Base-by-base conservation (phyloP, 768 basidiomycete genomes). In the Termitomyces sp. region DNA sequence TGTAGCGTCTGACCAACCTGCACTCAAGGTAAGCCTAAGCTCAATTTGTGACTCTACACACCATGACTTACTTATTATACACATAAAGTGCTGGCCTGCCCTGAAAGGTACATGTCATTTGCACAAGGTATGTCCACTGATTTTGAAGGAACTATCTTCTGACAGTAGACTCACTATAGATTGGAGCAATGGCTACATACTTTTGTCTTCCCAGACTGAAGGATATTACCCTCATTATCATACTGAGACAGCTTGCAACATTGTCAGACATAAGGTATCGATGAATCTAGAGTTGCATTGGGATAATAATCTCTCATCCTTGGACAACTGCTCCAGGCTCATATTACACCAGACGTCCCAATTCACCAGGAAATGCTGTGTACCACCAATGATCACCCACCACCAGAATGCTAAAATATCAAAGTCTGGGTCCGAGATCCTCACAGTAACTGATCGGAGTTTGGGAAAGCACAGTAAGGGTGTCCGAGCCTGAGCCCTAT, bases 1-100 rank as follows among this genome's bases (percentile, higher is more conserved):
- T 10, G 62, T 85, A 20, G 85, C 83, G 7, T 84, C 84, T 32
- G 85, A 87, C 67, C 81, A 84, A 56, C 85, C 85, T 16, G 69
- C 82, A 3, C 64, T 88, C 36, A 85, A 87, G 79, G 83, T 83
- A 40, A 29, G 35, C 58, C 18, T 53, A n/a, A n/a, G n/a, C n/a
- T n/a, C 38, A 32, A 32, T 10, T 9, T 46, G 29, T 6, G 20
- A 10, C 10, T 16, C 6, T 20, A 2, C 2, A 47, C 23, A 39
- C 47, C n/a, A n/a, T n/a, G n/a, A n/a, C n/a, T n/a, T n/a, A n/a
- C n/a, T n/a, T n/a, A n/a, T n/a, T n/a, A n/a, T n/a, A n/a, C n/a
- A n/a, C n/a, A n/a, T n/a, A n/a, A n/a, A 82, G 81, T 59, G 79
- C 43, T 85, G 83, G 80, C 85, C 84, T 6, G 48, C 76, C 9